Percentiles rank a stretch among this genome's conserved stretches.
Conservation (phyloP, 352 stramenopile species). For the Pythium scleroteichum region DNA sequence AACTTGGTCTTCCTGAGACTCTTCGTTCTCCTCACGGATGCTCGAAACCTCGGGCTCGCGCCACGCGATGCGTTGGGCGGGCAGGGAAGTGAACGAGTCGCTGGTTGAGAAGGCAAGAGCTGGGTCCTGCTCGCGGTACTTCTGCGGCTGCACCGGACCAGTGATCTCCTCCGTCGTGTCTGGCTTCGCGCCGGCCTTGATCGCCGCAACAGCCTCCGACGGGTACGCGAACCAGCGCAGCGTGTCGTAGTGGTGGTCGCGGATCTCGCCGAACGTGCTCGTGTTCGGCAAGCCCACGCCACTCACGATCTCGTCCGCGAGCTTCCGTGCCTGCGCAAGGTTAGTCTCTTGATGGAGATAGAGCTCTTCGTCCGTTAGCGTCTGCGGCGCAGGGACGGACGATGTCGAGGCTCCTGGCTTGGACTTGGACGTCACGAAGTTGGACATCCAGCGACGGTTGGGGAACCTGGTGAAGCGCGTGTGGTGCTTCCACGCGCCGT, state of each 20-base stretch:
- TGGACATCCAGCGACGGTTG: conserved; percentile 31
- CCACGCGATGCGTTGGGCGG: conserved; percentile 5
- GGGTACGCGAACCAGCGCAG: conserved; percentile 54
- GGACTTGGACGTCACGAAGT: conserved; percentile 16
- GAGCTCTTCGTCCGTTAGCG: conserved; percentile 17
- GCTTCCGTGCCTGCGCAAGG: conserved; percentile 20
- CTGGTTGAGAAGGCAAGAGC: conserved; percentile 15
- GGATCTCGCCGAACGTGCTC: conserved; percentile 22
- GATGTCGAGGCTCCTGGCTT: background rate
- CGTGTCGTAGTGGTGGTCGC: conserved; percentile 30
- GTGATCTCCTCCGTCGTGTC: background rate
- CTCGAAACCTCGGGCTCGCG: background rate
- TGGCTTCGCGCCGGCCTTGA: conserved; percentile 17
- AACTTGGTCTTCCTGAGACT: background rate
- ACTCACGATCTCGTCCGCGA: conserved; percentile 23
- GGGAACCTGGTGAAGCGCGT: conserved; percentile 36
- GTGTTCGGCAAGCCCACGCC: conserved; percentile 9
- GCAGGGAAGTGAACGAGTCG: background rate
- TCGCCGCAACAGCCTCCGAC: conserved; percentile 32
- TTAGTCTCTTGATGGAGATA: conserved; percentile 21
- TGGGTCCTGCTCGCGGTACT: conserved; percentile 24
- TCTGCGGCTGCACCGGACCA: conserved; percentile 32
- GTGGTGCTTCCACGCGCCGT: conserved; percentile 88
- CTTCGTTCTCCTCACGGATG: conserved; percentile 2
- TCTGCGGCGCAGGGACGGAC: background rate